Evolutionary conservation across 2,329 filamentous ascomycete species (phyloP).

Genomic region (Neospermospora avenae): DNA sequence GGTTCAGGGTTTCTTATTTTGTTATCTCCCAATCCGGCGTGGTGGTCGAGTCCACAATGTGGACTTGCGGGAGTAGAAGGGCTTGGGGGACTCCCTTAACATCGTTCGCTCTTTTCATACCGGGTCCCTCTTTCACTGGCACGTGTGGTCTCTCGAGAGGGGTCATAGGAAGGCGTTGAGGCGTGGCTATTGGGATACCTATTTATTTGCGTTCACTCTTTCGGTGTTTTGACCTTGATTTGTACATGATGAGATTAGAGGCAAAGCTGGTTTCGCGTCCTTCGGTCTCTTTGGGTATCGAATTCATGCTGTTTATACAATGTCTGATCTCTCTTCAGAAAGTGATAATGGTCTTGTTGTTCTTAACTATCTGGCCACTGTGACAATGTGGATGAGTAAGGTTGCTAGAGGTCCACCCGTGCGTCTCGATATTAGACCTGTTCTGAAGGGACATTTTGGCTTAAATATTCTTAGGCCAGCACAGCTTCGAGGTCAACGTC

Average conservation of each 20-base stretch:
- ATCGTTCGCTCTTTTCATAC: conserved; percentile 25
- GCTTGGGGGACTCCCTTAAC: conserved; percentile 17
- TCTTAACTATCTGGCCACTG: not conserved
- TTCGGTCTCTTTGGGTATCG: conserved; percentile 8
- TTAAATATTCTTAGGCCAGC: too few species aligned
- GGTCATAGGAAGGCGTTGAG: conserved; percentile 31
- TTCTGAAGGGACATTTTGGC: too few species aligned
- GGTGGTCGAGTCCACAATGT: conserved; percentile 3
- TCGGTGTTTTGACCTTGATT: conserved; percentile 5
- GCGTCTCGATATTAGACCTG: too few species aligned
- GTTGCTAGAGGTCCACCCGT: not conserved
- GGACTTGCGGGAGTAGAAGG: not conserved
- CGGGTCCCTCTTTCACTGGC: conserved; percentile 28
- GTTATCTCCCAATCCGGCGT: conserved; percentile 9
- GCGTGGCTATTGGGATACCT: conserved; percentile 29
- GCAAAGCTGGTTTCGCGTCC: not conserved
- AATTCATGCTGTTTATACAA: conserved; percentile 14
- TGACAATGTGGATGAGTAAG: not conserved
- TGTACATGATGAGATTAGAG: conserved; percentile 7
- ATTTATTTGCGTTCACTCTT: conserved; percentile 13
- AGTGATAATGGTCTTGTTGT: not conserved
- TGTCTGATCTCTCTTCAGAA: not conserved
- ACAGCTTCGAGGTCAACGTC: too few species aligned
- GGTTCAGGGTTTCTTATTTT: conserved; percentile 11
- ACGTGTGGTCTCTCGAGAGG: conserved; percentile 30